Conservation (phyloP, 2,329 filamentous ascomycete species). For the Exophiala sp. region DNA sequence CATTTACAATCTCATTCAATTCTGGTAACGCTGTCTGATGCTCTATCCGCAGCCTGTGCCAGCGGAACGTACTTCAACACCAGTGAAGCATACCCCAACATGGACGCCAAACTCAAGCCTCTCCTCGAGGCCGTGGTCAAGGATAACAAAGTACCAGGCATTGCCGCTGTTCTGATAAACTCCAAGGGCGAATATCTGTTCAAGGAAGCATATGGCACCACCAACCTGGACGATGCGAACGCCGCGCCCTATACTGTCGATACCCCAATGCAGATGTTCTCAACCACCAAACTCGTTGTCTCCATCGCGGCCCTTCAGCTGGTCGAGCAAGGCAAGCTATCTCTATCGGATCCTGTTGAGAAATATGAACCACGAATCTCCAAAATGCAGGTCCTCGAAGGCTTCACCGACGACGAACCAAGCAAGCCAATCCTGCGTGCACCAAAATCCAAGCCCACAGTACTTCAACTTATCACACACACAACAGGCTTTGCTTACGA, state of each 20-base stretch:
- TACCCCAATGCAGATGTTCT: slow-evolving; percentile 19
- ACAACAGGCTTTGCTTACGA: slow-evolving; percentile 25
- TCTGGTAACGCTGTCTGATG: no score
- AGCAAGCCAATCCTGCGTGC: slow-evolving; percentile 11
- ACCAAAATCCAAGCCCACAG: slow-evolving; percentile 17
- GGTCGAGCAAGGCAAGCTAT: slow-evolving; percentile 24
- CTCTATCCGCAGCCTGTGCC: no score
- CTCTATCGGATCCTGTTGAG: slow-evolving; percentile 23
- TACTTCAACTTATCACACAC: slow-evolving; percentile 24
- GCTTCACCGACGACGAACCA: slow-evolving; percentile 1
- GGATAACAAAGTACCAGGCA: slow-evolving; percentile 21
- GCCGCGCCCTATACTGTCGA: slow-evolving; percentile 16
- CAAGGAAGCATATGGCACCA: slow-evolving; percentile 19
- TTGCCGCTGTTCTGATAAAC: slow-evolving; percentile 20
- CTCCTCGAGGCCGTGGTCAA: slow-evolving; percentile 23
- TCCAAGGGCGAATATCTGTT: slow-evolving; percentile 20
- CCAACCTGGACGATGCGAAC: slow-evolving; percentile 13
- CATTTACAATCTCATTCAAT: no score
- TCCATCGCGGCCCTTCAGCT: slow-evolving; percentile 23
- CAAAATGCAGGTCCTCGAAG: slow-evolving; percentile 21
- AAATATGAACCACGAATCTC: slow-evolving; percentile 22
- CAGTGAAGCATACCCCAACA: neutral
- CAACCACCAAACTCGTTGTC: slow-evolving; percentile 26
- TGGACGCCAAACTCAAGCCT: slow-evolving; percentile 19
- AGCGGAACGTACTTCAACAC: neutral